Base-by-base conservation (phyloP, 345 rosid genomes). In the Arabis alpina region DNA sequence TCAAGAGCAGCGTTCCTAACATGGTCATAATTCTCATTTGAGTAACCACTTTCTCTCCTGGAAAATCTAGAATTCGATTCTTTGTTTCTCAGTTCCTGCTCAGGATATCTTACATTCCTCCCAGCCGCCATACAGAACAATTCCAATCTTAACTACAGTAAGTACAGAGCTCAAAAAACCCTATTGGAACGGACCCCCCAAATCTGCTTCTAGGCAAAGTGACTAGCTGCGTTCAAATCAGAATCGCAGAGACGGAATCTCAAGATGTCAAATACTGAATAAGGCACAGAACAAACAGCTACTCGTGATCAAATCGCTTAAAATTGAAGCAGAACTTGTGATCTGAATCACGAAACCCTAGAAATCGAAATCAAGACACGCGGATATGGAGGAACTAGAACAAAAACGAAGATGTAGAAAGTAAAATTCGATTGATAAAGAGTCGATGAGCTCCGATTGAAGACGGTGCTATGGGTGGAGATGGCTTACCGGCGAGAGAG, bases 61-160 rank as follows among this genome's bases (percentile, higher is more conserved):
- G 85, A 73, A 55, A 75, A 79, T 41, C 83, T 83, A 49, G 82
- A 75, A 53, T 82, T 84, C 44, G 88, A 76, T 15, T 93, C 91
- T 4, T 84, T 78, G 34, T 81, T 85, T 67, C 90, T 82, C 40
- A 85, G 60, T 73, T 89, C 97, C 28, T 77, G 82, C 76, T 84
- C 95, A 13, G 83, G 77, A 66, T 84, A 87, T 51, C 87, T 87
- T 49, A 87, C 86, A 81, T 82, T 86, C 75, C 88, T 86, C 82
- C 96, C 93, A 76, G 94, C 87, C 15, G 97, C 93, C 98, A 93
- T 93, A 54, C 2, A 78, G 66, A 56, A 56, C 47, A 65, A 9
- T 43, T 61, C 60, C 44, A 51, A 70, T 27, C 64, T 56, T 25
- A 39, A 49, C 42, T 13, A 30, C 44, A 41, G 28, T 13, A 27